Evolutionary conservation across 2,329 filamentous ascomycete genomes (phyloP).

Genomic region (Colletotrichum tanaceti): DNA sequence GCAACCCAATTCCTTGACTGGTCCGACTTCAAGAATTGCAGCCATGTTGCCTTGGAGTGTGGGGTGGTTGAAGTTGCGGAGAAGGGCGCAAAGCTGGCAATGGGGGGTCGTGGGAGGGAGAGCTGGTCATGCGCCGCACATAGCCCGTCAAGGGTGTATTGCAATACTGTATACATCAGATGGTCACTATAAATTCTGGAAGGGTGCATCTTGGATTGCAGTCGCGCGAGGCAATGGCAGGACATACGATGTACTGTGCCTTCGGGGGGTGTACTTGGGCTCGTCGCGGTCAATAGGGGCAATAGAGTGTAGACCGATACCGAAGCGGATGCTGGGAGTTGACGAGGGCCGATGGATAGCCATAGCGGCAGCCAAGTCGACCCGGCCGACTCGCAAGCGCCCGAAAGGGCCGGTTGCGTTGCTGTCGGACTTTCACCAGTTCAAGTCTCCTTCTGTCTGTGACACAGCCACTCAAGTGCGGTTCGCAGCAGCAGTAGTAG

Average conservation of each 20-base stretch:
- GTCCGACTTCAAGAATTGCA: neutral
- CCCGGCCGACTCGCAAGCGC: neutral
- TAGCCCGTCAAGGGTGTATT: neutral
- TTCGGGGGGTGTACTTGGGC: neutral
- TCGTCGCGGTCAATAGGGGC: no score
- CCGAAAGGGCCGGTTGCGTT: neutral
- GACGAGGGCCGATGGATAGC: neutral
- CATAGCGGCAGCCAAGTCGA: neutral
- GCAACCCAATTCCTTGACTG: conserved; percentile 14
- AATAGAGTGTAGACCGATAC: neutral
- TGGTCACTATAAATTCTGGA: neutral
- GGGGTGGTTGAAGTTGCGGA: neutral
- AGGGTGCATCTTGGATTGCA: neutral
- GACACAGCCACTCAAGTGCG: conserved; percentile 15
- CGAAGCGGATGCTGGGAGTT: neutral
- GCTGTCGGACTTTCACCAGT: neutral
- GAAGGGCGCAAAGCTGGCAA: conserved; percentile 18
- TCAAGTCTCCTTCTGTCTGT: neutral
- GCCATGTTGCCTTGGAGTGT: neutral
- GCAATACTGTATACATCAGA: conserved; percentile 12
- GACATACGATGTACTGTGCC: conserved; percentile 7
- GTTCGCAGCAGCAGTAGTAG: neutral
- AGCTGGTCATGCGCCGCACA: conserved; percentile 5
- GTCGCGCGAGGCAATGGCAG: neutral
- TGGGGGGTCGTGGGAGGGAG: neutral